Evolutionary conservation across 2,329 filamentous ascomycete genomes (phyloP), one percentile per base, ranked within the genome.

Genomic region (Xylaria sp.): DNA sequence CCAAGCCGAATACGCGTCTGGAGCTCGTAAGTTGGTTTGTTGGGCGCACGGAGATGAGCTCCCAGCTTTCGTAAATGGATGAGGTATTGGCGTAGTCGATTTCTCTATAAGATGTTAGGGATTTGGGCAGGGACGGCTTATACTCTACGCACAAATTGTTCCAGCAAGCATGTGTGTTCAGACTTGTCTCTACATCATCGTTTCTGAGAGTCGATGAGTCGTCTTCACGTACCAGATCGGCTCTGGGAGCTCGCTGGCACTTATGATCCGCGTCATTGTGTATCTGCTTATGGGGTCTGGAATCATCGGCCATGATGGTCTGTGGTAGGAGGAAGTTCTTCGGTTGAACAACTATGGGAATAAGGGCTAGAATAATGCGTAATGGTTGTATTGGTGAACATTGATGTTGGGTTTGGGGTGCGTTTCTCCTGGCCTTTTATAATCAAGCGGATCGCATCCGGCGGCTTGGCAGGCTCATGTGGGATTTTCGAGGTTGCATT

Each of bases 1-100:
- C 51, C 4, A 68, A 9, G 19, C 67, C 65, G 4, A 66, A 25
- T 5, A 68, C 38, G 10, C 51, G 37, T 15, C 38, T 66, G 35
- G 25, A 37, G 4, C 19, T 55, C 5, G 58, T 47, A 15, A 63
- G 53, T 25, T 68, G 65, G n/a, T 17, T 54, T 7, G 67, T 67
- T 13, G 65, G 63, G 3, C 37, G 48, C 4, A 64, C 62, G 10
- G 21, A 62, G 25, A 64, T 64, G n/a, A 59, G 37, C 51, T 64
- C 64, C 63, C 63, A 65, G 19, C 19, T 15, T 55, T 65, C 63
- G 25, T 51, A 53, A 9, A 65, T 48, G 17, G 19, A 43, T 10
- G 38, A 41, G 19, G 44, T 35, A 37, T 54, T 21, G 27, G 15
- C 17, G 23, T 21, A 43, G n/a, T 38, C 35, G 6, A 44, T 23